These are phyloP conservation scores for Colletotrichum lupini DNA, from an alignment of 2,329 filamentous ascomycete species.

Conservation along the genomic window DNA sequence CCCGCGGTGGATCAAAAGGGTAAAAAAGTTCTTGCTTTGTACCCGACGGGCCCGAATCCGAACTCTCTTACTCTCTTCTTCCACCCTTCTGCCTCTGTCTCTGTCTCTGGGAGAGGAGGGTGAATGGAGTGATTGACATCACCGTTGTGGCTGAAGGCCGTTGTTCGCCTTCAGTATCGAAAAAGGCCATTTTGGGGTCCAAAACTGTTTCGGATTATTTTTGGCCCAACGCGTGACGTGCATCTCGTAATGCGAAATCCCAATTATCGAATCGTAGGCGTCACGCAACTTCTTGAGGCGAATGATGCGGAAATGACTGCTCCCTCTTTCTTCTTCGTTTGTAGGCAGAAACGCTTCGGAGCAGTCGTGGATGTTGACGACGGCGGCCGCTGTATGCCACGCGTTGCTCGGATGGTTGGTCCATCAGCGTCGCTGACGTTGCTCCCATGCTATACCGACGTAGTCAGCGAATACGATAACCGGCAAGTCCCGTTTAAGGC, in stretches of 20 bases:
- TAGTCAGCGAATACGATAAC: neutral
- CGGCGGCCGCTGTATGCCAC: neutral
- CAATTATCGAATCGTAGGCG: neutral
- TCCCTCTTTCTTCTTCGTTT: neutral
- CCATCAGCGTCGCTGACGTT: neutral
- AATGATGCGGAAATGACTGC: neutral
- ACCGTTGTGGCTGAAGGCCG: neutral
- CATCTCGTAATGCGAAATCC: neutral
- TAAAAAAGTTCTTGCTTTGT: neutral
- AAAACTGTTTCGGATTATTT: neutral
- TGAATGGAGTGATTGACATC: neutral
- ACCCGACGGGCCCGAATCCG: conserved; percentile 25
- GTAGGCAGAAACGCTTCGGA: neutral
- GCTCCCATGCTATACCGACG: neutral
- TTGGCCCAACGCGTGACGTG: neutral
- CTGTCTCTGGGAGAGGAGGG: neutral
- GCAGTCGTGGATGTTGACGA: neutral
- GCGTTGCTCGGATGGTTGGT: neutral
- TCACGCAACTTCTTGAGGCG: neutral
- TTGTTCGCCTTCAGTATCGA: neutral
- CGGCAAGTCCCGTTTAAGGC: neutral
- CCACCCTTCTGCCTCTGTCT: neutral
- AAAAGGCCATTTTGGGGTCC: neutral
- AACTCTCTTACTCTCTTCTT: neutral
- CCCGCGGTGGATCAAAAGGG: neutral